Evolutionary conservation across 2,329 filamentous ascomycete genomes (phyloP).

Genomic region (Aspergillus sp.): DNA sequence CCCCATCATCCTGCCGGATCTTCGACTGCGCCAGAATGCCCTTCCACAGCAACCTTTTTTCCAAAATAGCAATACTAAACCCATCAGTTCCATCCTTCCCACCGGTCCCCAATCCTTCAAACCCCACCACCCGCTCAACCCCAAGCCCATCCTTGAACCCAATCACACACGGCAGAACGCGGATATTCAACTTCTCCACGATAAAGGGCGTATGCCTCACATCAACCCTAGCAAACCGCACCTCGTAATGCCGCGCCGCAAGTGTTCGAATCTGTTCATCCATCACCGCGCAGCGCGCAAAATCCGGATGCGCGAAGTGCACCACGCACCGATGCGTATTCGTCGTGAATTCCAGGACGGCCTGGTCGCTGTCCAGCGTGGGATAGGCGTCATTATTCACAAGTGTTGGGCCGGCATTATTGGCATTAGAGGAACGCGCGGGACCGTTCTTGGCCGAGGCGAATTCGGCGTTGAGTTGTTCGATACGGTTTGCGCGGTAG

Average conservation of each 20-base stretch:
- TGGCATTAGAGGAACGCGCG: slow-evolving; percentile 12
- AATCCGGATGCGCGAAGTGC: slow-evolving; percentile 58
- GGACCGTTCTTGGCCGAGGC: slow-evolving; percentile 36
- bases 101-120: slow-evolving; percentile 37
- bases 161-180: slow-evolving; percentile 42
- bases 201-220: slow-evolving; percentile 41
- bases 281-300: slow-evolving; percentile 55
- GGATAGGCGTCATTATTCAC: slow-evolving; percentile 24
- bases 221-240: slow-evolving; percentile 39
- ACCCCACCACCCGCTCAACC: slow-evolving; percentile 39
- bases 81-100: slow-evolving; percentile 31
- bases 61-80: slow-evolving; percentile 35
- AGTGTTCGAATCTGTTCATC: slow-evolving; percentile 48
- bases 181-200: slow-evolving; percentile 39
- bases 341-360: slow-evolving; percentile 53
- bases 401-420: slow-evolving; percentile 13
- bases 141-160: slow-evolving; percentile 41
- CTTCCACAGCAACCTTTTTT: slow-evolving; percentile 34
- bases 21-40: slow-evolving; percentile 32
- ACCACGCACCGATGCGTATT: slow-evolving; percentile 50
- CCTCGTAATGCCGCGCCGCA: slow-evolving; percentile 32
- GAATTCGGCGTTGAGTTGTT: slow-evolving; percentile 53
- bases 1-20: slow-evolving; percentile 16
- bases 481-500: slow-evolving; percentile 50
- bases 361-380: slow-evolving; percentile 45